Percentiles rank a stretch among this genome's conserved stretches.
phyloP scores from a whole-genome alignment of 371 early-diverging fungal genomes.

The Gilbertella persicaria region DNA sequence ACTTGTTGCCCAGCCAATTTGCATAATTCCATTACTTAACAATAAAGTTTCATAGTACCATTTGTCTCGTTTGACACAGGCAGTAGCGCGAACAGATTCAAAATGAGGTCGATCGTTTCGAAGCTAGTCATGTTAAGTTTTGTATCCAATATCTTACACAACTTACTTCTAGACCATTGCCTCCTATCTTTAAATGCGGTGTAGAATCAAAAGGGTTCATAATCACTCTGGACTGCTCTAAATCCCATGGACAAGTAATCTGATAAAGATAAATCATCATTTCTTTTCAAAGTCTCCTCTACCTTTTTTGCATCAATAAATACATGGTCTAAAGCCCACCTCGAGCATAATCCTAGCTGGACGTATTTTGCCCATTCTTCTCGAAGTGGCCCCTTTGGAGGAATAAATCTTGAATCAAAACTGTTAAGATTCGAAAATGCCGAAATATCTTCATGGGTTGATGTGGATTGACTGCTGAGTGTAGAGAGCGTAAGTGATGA shows the following conservation, averaged over 20 bases:
- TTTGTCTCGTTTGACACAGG: slow-evolving; percentile 49
- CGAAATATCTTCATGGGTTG: slow-evolving; percentile 1
- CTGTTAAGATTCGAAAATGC: slow-evolving; percentile 9
- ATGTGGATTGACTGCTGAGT: neutral
- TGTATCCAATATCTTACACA: neutral
- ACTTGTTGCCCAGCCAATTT: slow-evolving; percentile 66
- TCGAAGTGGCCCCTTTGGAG: slow-evolving; percentile 38
- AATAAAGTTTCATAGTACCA: slow-evolving; percentile 66
- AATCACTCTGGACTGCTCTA: slow-evolving; percentile 29
- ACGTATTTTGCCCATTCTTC: slow-evolving; percentile 42
- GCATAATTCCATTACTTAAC: slow-evolving; percentile 64
- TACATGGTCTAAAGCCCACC: slow-evolving; percentile 46
- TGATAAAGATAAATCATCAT: slow-evolving; percentile 1
- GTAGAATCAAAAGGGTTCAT: slow-evolving; percentile 54
- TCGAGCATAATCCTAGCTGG: slow-evolving; percentile 40
- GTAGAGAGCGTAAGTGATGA: neutral
- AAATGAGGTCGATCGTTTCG: slow-evolving; percentile 51
- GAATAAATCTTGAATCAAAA: slow-evolving; percentile 28
- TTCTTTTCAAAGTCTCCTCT: no score
- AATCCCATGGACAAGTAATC: slow-evolving; percentile 37
- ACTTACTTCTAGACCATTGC: slow-evolving; percentile 42
- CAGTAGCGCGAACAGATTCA: slow-evolving; percentile 50
- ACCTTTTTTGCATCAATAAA: slow-evolving; percentile 33
- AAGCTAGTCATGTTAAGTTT: slow-evolving; percentile 17
- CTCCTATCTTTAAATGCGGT: slow-evolving; percentile 43